A percentile compares a stretch with the other conserved stretches of the same genome.
These are phyloP conservation scores for Grosmannia clavigera DNA, from an alignment of 2,329 filamentous ascomycete species.

Conservation along the genomic window DNA sequence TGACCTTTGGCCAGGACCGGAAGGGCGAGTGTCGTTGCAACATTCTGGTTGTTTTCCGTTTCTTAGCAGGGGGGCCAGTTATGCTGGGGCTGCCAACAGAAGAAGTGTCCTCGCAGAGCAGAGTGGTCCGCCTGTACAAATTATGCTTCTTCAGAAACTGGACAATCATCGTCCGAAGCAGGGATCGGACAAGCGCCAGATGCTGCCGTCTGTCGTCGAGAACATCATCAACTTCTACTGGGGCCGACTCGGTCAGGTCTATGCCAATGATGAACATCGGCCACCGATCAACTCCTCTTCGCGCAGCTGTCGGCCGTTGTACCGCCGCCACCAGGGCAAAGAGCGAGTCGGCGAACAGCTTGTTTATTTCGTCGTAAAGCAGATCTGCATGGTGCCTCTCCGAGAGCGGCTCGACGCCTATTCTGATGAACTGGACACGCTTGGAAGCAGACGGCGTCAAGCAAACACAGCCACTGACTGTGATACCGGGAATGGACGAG, in stretches of 20 bases:
- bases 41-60: neutral
- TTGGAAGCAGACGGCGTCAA: slow-evolving; percentile 57
- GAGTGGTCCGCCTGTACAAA: neutral
- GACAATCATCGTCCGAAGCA: slow-evolving; percentile 55
- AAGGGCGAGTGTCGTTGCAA: neutral
- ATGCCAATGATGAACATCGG: slow-evolving; percentile 83
- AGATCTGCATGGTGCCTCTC: slow-evolving; percentile 45
- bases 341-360: slow-evolving; percentile 58
- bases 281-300: slow-evolving; percentile 66
- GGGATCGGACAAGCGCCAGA: slow-evolving; percentile 45
- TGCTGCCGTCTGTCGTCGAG: slow-evolving; percentile 33
- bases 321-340: slow-evolving; percentile 45
- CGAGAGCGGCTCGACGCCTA: slow-evolving; percentile 57
- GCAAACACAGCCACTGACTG: slow-evolving; percentile 60
- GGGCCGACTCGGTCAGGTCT: slow-evolving; percentile 19
- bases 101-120: neutral
- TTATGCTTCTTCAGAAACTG: slow-evolving; percentile 66
- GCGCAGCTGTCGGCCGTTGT: slow-evolving; percentile 17
- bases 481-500: slow-evolving; percentile 49
- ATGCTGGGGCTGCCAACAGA: neutral
- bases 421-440: slow-evolving; percentile 65
- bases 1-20: slow-evolving; percentile 4
- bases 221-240: slow-evolving; percentile 23
- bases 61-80: neutral
- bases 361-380: slow-evolving; percentile 69